A percentile compares a stretch with the other conserved stretches of the same genome.
phyloP scores from a whole-genome alignment of 306 rosid genomes.

The Corylus americana region DNA sequence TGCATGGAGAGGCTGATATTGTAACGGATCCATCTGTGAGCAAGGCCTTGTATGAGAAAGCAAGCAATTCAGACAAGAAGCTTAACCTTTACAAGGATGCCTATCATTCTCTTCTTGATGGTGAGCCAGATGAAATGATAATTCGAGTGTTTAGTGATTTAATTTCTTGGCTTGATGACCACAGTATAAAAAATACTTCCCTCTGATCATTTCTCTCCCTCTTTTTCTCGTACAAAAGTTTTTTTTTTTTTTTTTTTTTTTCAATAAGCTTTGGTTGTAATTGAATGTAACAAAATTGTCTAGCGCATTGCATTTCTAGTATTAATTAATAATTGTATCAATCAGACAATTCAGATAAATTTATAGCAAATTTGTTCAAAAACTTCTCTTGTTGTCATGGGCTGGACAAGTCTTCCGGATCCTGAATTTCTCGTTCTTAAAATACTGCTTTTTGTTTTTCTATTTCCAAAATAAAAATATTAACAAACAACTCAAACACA shows the following conservation, averaged over 20 bases:
- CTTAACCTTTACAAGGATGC: conserved; percentile 73
- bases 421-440: no score
- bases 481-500: no score
- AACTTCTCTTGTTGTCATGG: not conserved
- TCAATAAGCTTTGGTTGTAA: not conserved
- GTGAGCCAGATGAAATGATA: conserved; percentile 85
- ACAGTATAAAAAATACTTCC: conserved; percentile 22
- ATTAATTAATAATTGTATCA: not conserved
- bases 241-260: no score
- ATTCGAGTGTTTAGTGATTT: conserved; percentile 57
- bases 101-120: conserved; percentile 85
- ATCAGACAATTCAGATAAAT: not conserved
- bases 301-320: no score
- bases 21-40: conserved; percentile 96
- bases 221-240: no score
- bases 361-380: not conserved
- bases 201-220: conserved; percentile 8
- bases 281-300: not conserved
- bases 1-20: conserved; percentile 85
- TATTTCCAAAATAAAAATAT: no score
- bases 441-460: no score
- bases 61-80: conserved; percentile 74
- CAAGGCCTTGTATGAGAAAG: conserved; percentile 73
- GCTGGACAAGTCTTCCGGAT: no score
- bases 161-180: conserved; percentile 77